Percentiles rank a stretch among this genome's conserved stretches.
Evolutionary conservation across 495 filamentous ascomycete species (phyloP).

Genomic region (Aspergillus conjunctus): DNA sequence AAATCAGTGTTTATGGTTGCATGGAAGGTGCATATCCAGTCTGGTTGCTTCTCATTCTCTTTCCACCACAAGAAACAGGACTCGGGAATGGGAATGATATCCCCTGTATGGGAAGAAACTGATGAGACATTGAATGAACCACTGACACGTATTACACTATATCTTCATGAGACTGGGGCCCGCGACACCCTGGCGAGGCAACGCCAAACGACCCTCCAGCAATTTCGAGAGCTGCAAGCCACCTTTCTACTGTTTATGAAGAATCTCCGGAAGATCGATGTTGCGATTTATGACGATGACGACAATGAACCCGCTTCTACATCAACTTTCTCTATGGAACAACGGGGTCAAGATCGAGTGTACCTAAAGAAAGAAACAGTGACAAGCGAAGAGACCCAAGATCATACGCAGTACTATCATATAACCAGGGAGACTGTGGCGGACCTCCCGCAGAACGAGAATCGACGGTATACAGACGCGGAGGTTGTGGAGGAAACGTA

Average conservation of each 20-base stretch:
- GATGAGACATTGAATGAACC: slow-evolving; percentile 9
- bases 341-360: neutral
- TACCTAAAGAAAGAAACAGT: slow-evolving; percentile 10
- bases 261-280: slow-evolving; percentile 34
- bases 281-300: slow-evolving; percentile 29
- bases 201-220: slow-evolving; percentile 26
- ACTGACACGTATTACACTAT: slow-evolving; percentile 40
- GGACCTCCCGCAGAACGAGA: slow-evolving; percentile 33
- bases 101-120: slow-evolving; percentile 39
- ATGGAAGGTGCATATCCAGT: slow-evolving; percentile 50
- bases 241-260: slow-evolving; percentile 43
- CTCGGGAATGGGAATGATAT: slow-evolving; percentile 48
- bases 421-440: slow-evolving; percentile 23
- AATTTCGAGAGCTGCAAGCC: slow-evolving; percentile 36
- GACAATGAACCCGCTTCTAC: slow-evolving; percentile 9
- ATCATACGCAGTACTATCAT: slow-evolving; percentile 25
- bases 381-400: neutral
- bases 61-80: slow-evolving; percentile 39
- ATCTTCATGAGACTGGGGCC: slow-evolving; percentile 28
- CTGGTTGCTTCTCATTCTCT: slow-evolving; percentile 47
- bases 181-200: slow-evolving; percentile 16
- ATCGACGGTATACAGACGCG: slow-evolving; percentile 26
- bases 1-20: slow-evolving; percentile 55
- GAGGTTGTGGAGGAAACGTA: slow-evolving; percentile 25
- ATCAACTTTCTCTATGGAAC: slow-evolving; percentile 14